A percentile compares a stretch with the other conserved stretches of the same genome.
phyloP scores from a whole-genome alignment of 2,329 filamentous ascomycete species.

The Dothiorella sarmentorum region DNA sequence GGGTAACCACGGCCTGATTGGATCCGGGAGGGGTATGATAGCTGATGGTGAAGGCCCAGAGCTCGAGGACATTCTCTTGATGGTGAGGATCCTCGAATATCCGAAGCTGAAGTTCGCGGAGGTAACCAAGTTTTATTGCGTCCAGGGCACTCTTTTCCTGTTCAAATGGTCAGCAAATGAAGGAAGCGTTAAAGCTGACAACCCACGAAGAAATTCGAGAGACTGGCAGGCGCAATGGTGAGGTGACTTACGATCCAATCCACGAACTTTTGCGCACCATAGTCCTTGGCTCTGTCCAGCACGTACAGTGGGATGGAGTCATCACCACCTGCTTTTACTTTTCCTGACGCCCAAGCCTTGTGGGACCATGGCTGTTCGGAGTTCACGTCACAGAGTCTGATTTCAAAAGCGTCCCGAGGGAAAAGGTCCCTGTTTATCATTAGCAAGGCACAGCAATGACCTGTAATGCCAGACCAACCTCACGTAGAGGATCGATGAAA shows the following conservation, averaged over 20 bases:
- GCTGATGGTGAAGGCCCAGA: constrained; percentile 49
- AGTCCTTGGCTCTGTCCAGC: constrained; percentile 40
- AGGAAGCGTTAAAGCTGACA: neutral
- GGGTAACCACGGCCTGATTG: constrained; percentile 18
- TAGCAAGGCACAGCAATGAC: neutral
- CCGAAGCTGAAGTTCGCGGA: constrained; percentile 47
- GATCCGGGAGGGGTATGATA: constrained; percentile 28
- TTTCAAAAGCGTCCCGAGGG: constrained; percentile 30
- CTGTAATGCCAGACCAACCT: no score
- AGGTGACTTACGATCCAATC: constrained; percentile 47
- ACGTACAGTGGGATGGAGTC: constrained; percentile 42
- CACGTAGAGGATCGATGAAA: neutral
- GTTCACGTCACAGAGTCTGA: constrained; percentile 25
- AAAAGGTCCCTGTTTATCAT: constrained; percentile 29
- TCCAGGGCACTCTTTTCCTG: constrained; percentile 50
- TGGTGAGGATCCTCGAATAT: constrained; percentile 41
- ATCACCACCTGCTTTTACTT: constrained; percentile 32
- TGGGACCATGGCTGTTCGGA: constrained; percentile 28
- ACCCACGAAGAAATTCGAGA: neutral
- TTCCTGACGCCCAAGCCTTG: constrained; percentile 18
- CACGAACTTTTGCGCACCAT: constrained; percentile 43
- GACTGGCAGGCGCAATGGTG: no score
- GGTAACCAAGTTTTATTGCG: constrained; percentile 41
- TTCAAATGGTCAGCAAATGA: constrained; percentile 24
- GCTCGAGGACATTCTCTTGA: constrained; percentile 44